Base-by-base conservation (phyloP, 148 eudicot genomes). In the Fallopia convolvulus region DNA sequence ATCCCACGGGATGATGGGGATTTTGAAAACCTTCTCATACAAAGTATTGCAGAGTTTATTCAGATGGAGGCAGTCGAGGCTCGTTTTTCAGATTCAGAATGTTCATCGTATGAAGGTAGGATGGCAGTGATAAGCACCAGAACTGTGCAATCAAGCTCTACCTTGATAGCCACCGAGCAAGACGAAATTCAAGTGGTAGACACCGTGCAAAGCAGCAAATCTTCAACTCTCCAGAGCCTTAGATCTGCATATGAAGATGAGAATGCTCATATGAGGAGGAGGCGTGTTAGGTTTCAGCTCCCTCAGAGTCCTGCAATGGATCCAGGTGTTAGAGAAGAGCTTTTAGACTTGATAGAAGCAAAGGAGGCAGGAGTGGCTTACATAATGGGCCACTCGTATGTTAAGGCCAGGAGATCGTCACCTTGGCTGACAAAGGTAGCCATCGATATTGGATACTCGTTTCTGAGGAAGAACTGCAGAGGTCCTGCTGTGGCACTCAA, bases 321-420 rank as follows among this genome's bases (percentile, higher is more conserved):
- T 66, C 81, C 85, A 10, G 81, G 71, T 0, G 97, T 90, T 10
- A 83, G 85, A 76, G 97, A 89, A n/a, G 97, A 94, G 86, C 90
- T 94, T 74, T 15, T 77, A 79, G 97, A 94, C 76, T 83, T 94
- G 85, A 82, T 90, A 21, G 90, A 85, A 78, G 99, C 99, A 30
- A 90, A 94, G 79, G 99, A 94, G 77, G 97, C 96, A 0, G 97
- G 97, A 49, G 93, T 92, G 73, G 99, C 99, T 0, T 94, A 94
- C 73, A 86, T 94, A 58, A 86, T 94, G 91, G 99, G 99, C 23
- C 99, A 94, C 81, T 90, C 96, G 0, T 92, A 92, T 70, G 91
- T 94, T 52, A 94, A 94, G 85, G 93, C 96, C 0, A 86, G 97
- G 79, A 88, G 86, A 56, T 89, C 96, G 0, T 90, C 97, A 0